phyloP scores from a whole-genome alignment of 192 early-diverging fungal species.

The Chytriomyces sp. region DNA sequence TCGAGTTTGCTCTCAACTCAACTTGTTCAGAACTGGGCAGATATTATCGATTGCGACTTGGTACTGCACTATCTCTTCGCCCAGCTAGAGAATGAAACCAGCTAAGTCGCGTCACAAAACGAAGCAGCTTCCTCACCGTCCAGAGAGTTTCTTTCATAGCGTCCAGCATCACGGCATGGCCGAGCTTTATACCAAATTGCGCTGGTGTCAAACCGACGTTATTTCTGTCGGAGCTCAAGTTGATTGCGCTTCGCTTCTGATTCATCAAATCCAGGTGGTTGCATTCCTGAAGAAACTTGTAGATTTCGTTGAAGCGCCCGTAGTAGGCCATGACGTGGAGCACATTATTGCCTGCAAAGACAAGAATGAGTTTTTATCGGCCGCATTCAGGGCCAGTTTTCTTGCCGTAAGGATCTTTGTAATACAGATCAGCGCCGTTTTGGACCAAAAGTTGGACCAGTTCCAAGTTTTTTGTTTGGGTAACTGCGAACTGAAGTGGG shows the following conservation, averaged over 20 bases:
- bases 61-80: conserved; percentile 16
- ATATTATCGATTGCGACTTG: conserved; percentile 26
- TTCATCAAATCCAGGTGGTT: conserved; percentile 15
- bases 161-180: conserved; percentile 2
- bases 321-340: conserved; percentile 29
- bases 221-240: neutral
- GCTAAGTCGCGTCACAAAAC: neutral
- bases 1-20: neutral
- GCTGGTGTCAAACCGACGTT: conserved; percentile 13
- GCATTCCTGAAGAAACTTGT: neutral
- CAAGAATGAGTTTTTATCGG: neutral
- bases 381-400: too few relatives aligned
- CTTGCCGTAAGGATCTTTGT: conserved; percentile 1
- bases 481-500: conserved; percentile 23
- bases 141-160: conserved; percentile 19
- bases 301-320: conserved; percentile 18
- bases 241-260: neutral
- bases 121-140: neutral
- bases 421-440: conserved; percentile 21
- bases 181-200: neutral
- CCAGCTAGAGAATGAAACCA: neutral
- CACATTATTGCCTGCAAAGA: conserved; percentile 8
- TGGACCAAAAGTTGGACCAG: conserved; percentile 11
- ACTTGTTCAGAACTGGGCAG: conserved; percentile 16
- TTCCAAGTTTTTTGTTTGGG: neutral